Base-by-base conservation (phyloP, 768 basidiomycete species). In the Lactarius deliciosus region DNA sequence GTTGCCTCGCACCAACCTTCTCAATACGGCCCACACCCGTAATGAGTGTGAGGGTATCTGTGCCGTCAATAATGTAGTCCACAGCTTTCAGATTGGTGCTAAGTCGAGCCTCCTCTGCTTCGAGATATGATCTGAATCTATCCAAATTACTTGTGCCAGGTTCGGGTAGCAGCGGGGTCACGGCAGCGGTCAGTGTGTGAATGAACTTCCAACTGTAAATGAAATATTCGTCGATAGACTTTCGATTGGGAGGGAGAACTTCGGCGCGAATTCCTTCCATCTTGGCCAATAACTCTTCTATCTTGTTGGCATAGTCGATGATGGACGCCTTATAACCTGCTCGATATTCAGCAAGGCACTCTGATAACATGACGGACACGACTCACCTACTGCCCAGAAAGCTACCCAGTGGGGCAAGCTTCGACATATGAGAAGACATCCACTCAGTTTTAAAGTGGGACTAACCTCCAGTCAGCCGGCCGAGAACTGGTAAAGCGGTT, bases 371-470 rank as follows among this genome's bases (percentile, higher is more conserved):
- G n/a, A 25, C 16, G 9, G 4, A 3, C 20, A 18, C 30, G 5
- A 28, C 60, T n/a, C 28, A 69, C 68, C 68, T 28, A 60, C 62
- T 40, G 76, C 75, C 76, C 76, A 76, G 58, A 73, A 77, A 3
- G 74, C 72, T 5, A 76, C 50, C 76, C 77, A 78, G 57, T 73
- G 76, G 3, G 69, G 70, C 18, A 78, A 56, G 36, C 76, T 69
- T 38, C 10, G 9, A 34, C 7, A 30, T n/a, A 25, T 64, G 4
- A 57, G 65, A 58, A 15, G 15, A 22, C 15, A 18, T 45, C 11
- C 9, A 13, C 30, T 20, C 15, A 7, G 18, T 25, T 55, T 3
- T 18, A 4, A 67, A 59, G 36, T 7, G 28, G 40, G 18, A 62
- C 68, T 30, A n/a, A 69, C 68, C 60, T 78, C 76, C 77, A 78